Evolutionary conservation across 805 yeast genomes (phyloP), one percentile per base, ranked within the genome.

Genomic region (Wickerhamiella bombiphila): DNA sequence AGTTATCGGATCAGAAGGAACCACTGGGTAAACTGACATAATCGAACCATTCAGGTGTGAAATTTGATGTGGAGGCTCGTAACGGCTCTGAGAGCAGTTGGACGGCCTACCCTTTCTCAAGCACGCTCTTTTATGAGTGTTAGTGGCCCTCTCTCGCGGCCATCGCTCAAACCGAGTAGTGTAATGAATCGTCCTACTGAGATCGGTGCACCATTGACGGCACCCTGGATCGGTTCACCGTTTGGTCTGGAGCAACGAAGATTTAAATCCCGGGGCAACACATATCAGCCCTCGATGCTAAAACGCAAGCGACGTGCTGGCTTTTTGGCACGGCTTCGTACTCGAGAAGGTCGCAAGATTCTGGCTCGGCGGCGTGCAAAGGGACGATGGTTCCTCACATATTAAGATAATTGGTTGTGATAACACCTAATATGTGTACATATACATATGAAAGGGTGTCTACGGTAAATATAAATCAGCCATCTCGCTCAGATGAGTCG

Each of bases 361-460:
- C 60, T 91, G 40, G 70, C 70, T 38, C 70, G 88, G 56, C 72
- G 97, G 60, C 75, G 64, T 51, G 78, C 72, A 17, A 91, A 91
- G 62, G 95, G 95, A 3, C 73, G 97, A 61, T 86, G 96, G 96
- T 85, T 74, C 54, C 61, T 91, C 52, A 66, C 93, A 32, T 88
- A 91, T 52, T 88, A 62, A 60, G n/a, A n/a, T n/a, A n/a, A n/a
- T n/a, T n/a, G n/a, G n/a, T n/a, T n/a, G n/a, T n/a, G n/a, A n/a
- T n/a, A n/a, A n/a, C n/a, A n/a, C n/a, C n/a, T n/a, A n/a, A n/a
- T n/a, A n/a, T n/a, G n/a, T n/a, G n/a, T n/a, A n/a, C n/a, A n/a
- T n/a, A n/a, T n/a, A n/a, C n/a, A n/a, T n/a, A n/a, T n/a, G n/a
- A n/a, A n/a, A n/a, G n/a, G n/a, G n/a, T n/a, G n/a, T n/a, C n/a